Base-by-base conservation (phyloP, 352 stramenopile genomes). In the Globisporangium acanthophoron region DNA sequence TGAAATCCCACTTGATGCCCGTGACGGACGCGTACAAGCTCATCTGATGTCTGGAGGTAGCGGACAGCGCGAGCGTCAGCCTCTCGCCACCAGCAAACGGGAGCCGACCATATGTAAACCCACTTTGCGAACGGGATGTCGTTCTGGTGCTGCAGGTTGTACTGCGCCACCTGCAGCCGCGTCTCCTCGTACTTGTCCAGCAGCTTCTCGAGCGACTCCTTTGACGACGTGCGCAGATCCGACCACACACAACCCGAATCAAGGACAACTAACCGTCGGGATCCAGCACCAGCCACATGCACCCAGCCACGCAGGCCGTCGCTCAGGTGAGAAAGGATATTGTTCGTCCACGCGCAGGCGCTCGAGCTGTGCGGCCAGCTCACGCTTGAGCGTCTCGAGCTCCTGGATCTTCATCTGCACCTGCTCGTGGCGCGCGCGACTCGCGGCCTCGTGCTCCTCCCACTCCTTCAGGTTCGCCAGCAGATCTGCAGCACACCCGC, bases 1-100 rank as follows among this genome's bases (percentile, higher is more conserved):
- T 78, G 45, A 90, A 87, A 46, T 89, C 76, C 80, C 80, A 92
- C 61, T 85, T 87, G 72, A 92, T 92, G 40, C 82, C 80, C 5
- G 80, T 90, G 13, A 90, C 67, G 6, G 78, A 78, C 3, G 82
- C 82, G 41, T 87, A 90, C 21, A 92, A 61, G 27, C 78, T 85
- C 78, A 92, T 90, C 54, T 87, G 76, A 51, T 88, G 83, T 50
- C 82, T 92, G 48, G 5, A 51, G 18, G 12, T 35, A 5, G n/a
- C 59, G 24, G 29, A 24, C 45, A 56, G 27, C 24, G 24, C 24
- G 8, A 11, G 33, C 50, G 54, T 60, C 11, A 63, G 51, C 54
- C 8, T 29, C 16, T 37, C 33, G 33, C 33, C 33, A 37, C 33
- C 33, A 37, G 33, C 33, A 37, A 6, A 37, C 33, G 8, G 8